Conservation (phyloP, 441 rosid genomes). For the Lepidium campestre region DNA sequence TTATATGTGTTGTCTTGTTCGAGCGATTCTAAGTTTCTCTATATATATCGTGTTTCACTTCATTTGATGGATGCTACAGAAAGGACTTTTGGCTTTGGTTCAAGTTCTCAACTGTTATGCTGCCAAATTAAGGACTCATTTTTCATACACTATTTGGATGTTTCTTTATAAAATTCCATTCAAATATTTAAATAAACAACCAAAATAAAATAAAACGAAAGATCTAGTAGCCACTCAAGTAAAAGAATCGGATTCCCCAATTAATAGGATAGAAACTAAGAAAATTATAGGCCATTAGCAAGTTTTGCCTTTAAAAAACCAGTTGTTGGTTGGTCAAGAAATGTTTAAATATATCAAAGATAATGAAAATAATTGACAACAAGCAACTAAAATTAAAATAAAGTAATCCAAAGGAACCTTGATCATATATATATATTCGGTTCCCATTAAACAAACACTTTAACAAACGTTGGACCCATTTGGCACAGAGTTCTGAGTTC, state of each 20-base stretch:
- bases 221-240: constrained; percentile 2
- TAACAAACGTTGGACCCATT: neutral
- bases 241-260: constrained; percentile 11
- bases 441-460: neutral
- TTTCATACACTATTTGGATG: neutral
- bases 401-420: neutral
- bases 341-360: neutral
- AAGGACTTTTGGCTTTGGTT: neutral
- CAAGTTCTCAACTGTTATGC: neutral
- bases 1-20: neutral
- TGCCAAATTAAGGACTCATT: neutral
- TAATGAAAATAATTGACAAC: neutral
- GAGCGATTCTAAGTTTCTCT: neutral
- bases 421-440: neutral
- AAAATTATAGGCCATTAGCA: neutral
- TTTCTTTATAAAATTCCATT: neutral
- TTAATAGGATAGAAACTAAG: neutral
- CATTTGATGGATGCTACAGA: neutral
- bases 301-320: neutral
- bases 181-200: neutral
- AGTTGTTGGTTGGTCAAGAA: neutral
- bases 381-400: neutral
- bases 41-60: neutral
- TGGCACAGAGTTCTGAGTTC: neutral
- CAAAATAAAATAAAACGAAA: neutral